phyloP scores from a whole-genome alignment of 2,329 filamentous ascomycete species.

The Calonectria leucothoes region DNA sequence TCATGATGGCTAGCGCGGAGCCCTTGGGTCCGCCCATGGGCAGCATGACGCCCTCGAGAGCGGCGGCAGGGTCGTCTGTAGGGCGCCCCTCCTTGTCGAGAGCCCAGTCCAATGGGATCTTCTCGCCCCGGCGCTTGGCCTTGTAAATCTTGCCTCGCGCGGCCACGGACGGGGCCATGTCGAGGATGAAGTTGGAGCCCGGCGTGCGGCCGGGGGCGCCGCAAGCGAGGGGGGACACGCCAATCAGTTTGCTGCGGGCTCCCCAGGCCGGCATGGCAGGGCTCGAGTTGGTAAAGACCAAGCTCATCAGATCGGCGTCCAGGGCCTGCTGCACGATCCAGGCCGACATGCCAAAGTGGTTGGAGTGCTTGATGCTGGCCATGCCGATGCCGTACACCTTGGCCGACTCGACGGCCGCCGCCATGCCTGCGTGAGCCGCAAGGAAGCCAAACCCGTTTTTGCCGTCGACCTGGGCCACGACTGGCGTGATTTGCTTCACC shows the following conservation, averaged over 20 bases:
- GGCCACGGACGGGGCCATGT: slow-evolving; percentile 78
- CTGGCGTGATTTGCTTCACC: slow-evolving; percentile 73
- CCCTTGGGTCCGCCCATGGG: slow-evolving; percentile 90
- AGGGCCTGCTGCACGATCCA: slow-evolving; percentile 84
- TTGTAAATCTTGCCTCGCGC: slow-evolving; percentile 81
- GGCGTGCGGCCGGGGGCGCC: slow-evolving; percentile 74
- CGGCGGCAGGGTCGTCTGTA: slow-evolving; percentile 78
- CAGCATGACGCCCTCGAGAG: slow-evolving; percentile 83
- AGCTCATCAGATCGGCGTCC: slow-evolving; percentile 76
- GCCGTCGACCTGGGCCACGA: slow-evolving; percentile 75
- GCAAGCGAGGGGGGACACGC: slow-evolving; percentile 79
- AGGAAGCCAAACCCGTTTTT: slow-evolving; percentile 82
- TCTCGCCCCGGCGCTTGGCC: slow-evolving; percentile 73
- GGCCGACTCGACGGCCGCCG: slow-evolving; percentile 74
- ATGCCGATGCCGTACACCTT: slow-evolving; percentile 77
- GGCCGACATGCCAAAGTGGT: slow-evolving; percentile 87
- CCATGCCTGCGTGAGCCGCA: slow-evolving; percentile 75
- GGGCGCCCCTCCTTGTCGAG: slow-evolving; percentile 75
- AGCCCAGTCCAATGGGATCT: slow-evolving; percentile 80
- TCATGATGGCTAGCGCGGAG: slow-evolving; percentile 82
- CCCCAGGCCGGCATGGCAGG: slow-evolving; percentile 80
- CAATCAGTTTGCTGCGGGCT: slow-evolving; percentile 75
- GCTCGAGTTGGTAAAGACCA: slow-evolving; percentile 79
- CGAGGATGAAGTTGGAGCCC: slow-evolving; percentile 73
- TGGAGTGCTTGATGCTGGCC: slow-evolving; percentile 79